These are phyloP conservation scores for Alnus glutinosa DNA, from an alignment of 306 rosid genomes.

Conservation along the genomic window DNA sequence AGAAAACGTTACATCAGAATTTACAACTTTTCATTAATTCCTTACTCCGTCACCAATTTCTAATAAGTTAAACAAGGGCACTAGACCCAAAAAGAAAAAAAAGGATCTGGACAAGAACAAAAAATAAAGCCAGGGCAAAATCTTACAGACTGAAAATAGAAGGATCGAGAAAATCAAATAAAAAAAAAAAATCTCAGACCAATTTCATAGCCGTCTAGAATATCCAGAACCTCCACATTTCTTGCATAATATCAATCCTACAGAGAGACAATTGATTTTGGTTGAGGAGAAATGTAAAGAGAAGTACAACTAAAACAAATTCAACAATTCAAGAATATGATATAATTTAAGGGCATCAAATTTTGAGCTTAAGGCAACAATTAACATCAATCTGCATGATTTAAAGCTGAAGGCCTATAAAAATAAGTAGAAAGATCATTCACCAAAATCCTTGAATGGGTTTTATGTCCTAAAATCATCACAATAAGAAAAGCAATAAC, in stretches of 20 bases:
- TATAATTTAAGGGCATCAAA: not conserved
- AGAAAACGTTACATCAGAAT: not conserved
- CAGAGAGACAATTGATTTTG: constrained; percentile 16
- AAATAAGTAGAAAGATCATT: not conserved
- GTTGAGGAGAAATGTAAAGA: constrained; percentile 18
- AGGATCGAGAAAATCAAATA: not conserved
- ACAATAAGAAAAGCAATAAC: not conserved
- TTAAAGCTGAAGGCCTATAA: not conserved
- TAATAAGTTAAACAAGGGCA: not conserved
- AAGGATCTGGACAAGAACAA: not conserved
- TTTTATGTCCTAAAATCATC: not conserved
- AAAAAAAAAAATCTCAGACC: not conserved
- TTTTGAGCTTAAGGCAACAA: not conserved
- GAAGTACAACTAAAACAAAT: not conserved
- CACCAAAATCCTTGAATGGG: not conserved
- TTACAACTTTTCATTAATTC: not conserved
- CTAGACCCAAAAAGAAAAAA: not conserved
- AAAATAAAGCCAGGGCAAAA: not conserved
- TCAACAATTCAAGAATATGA: not conserved
- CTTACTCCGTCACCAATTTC: not conserved
- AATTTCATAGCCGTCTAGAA: constrained; percentile 75
- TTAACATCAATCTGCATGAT: not conserved
- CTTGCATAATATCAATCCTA: constrained; percentile 95
- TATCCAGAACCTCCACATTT: constrained; percentile 98
- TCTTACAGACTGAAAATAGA: constrained; percentile 10